phyloP scores from a whole-genome alignment of 2,329 filamentous ascomycete genomes.

The Aureobasidium sp. region DNA sequence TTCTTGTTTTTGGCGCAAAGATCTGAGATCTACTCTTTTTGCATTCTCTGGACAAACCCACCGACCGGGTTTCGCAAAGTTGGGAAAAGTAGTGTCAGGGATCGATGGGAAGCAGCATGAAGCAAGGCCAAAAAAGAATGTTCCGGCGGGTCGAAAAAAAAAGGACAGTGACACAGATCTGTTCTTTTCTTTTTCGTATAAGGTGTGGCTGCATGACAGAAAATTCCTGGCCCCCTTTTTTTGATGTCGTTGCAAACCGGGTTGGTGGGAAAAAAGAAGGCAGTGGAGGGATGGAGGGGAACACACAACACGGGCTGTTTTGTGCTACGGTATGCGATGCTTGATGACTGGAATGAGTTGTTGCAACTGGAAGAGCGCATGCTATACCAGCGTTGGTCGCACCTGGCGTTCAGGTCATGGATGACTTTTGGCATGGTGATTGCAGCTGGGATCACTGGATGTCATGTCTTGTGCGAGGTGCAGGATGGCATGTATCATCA shows the following conservation, averaged over 20 bases:
- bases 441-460: neutral
- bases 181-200: no score
- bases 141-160: no score
- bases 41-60: no score
- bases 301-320: neutral
- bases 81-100: neutral
- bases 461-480: neutral
- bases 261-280: constrained; percentile 2
- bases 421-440: neutral
- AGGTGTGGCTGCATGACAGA: constrained; percentile 17
- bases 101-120: constrained; percentile 1
- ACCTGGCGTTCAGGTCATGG: constrained; percentile 4
- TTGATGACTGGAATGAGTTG: neutral
- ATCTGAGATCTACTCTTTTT: neutral
- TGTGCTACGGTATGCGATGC: constrained; percentile 1
- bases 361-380: neutral
- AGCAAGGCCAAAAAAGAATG: no score
- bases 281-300: neutral
- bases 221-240: no score
- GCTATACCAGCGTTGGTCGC: neutral
- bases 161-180: constrained; percentile 5
- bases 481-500: neutral
- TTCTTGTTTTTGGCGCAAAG: no score
- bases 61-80: constrained; percentile 3
- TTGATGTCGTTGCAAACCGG: constrained; percentile 8